Evolutionary conservation across 129 eudicot species (phyloP), one percentile per base, ranked within the genome.

Genomic region (Flaveria trinervia): DNA sequence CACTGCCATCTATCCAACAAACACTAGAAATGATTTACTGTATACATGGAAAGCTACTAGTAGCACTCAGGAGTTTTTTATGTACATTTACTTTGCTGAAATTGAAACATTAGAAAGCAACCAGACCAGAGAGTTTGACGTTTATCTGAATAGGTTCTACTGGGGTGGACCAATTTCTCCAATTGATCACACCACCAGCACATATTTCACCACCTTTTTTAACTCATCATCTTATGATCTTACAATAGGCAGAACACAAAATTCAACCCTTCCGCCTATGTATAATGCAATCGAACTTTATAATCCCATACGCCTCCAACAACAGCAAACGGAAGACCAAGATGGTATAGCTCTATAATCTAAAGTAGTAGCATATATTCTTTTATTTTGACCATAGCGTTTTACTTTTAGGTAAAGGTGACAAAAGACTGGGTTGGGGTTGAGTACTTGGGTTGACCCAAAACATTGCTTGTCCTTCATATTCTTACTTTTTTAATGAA

Each of bases 81-180:
- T 87, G 11, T 82, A 66, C 79, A 16, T 75, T 26, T 62, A 87
- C 64, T 64, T 79, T 69, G 87, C 89, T 65, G 92, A 87, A 73
- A 55, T 87, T 23, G 71, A 75, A 72, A 33, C 12, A 10, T 69
- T 86, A 54, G 18, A 26, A 61, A 8, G 15, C 9, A 78, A 76
- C 41, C 71, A 82, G 74, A 41, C 51, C 15, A 80, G 90, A 65
- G 77, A 80, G 52, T 79, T 82, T 78, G 79, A 74, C 72, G 67
- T 85, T 69, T 79, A 80, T 65, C 56, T 86, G 1, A 86, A 83
- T 44, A 83, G 46, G 1, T 12, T 1, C 10, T 64, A 56, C 7
- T 41, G 26, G 13, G 7, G 28, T 50, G 55, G 67, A 18, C 86
- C 83, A 3, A 15, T 70, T 20, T n/a, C 70, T 43, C 78, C 54